These are phyloP conservation scores for Acer yangbiense DNA, from an alignment of 345 rosid species.

Conservation along the genomic window DNA sequence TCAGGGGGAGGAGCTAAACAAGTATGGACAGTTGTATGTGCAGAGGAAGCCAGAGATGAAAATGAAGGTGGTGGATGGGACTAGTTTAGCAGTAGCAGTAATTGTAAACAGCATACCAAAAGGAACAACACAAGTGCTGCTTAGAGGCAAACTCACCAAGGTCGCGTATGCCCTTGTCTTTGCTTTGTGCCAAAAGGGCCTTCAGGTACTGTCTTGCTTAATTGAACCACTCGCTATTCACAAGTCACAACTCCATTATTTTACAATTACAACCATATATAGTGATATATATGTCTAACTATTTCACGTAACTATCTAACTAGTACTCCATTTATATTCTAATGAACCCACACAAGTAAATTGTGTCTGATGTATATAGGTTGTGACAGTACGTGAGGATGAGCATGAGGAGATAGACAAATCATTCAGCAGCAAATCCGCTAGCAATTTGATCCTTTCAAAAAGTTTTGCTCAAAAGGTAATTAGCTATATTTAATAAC, in stretches of 20 bases:
- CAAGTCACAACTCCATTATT: not conserved
- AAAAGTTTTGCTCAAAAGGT: slow-evolving; percentile 44
- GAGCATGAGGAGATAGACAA: slow-evolving; percentile 45
- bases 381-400: slow-evolving; percentile 32
- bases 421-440: slow-evolving; percentile 25
- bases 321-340: too few relatives aligned
- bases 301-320: not conserved
- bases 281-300: not conserved
- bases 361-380: slow-evolving; percentile 26
- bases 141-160: slow-evolving; percentile 50
- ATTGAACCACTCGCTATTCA: not conserved
- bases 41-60: slow-evolving; percentile 45
- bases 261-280: not conserved
- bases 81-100: slow-evolving; percentile 55
- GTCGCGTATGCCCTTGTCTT: slow-evolving; percentile 52
- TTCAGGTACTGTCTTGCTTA: slow-evolving; percentile 40
- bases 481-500: not conserved
- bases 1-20: slow-evolving; percentile 59
- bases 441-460: slow-evolving; percentile 39
- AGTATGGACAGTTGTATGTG: slow-evolving; percentile 49
- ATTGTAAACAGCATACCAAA: slow-evolving; percentile 56
- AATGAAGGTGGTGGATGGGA: slow-evolving; percentile 69
- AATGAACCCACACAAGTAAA: too few relatives aligned
- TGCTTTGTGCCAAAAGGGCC: slow-evolving; percentile 47
- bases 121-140: slow-evolving; percentile 49